Evolutionary conservation across 139 green algal species (phyloP), one percentile per base, ranked within the genome.

Genomic region (Chlamydomonas schloesseri): DNA sequence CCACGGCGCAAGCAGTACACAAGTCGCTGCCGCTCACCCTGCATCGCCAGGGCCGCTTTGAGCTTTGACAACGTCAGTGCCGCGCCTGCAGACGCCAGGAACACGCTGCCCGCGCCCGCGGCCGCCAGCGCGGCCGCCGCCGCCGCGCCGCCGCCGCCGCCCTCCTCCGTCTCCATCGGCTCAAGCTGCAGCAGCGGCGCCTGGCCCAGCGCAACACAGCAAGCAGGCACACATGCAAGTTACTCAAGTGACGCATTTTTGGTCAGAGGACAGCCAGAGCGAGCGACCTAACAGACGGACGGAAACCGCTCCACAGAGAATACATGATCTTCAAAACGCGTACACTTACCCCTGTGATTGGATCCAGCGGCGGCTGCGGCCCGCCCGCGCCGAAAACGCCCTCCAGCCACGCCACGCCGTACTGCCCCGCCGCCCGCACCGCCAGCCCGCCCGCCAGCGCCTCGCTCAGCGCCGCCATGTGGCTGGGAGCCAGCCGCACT

Each of bases 331-430:
- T 64, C 6, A 2, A 69, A 31, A 14, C 18, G 2, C 62, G 2
- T 33, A 3, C 26, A 28, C 73, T 50, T n/a, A 81, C 50, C 42
- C 62, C 26, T 9, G 15, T 31, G 20, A 42, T 24, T 3, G 33
- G 14, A 10, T 37, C 55, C 42, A 50, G 42, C 42, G 42, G 42
- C 42, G 42, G 26, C 31, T 55, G 0, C 5, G 31, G 18, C 29
- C 9, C 20, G 42, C 78, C n/a, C 23, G 42, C 37, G 6, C n/a
- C 47, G 11, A 84, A 9, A 42, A 62, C 28, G 29, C 78, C 78
- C 65, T 84, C 79, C 64, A 85, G 65, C 79, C 79, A 85, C 11
- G 65, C 47, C 65, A 85, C 79, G 67, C 79, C 79, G 79, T 85
- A 85, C 79, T 85, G 79, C 47, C 79, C 79, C 24, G 79, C 79